These are phyloP conservation scores for Immersiella caudata DNA, from an alignment of 495 filamentous ascomycete genomes.

Conservation along the genomic window DNA sequence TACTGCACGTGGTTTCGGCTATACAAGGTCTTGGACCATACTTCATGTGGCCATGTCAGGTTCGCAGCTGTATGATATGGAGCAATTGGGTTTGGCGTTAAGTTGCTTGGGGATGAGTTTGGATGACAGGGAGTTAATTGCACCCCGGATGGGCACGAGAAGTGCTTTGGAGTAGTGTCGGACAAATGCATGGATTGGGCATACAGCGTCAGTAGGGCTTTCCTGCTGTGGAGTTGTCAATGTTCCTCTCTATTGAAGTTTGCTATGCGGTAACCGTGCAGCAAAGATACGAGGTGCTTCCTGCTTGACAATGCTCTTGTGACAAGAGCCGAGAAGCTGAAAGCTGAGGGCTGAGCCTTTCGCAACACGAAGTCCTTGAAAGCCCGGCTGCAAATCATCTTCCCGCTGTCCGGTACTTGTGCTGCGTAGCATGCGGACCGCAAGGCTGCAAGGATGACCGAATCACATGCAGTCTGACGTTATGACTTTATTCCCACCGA, in stretches of 20 bases:
- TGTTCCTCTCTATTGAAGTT: not conserved
- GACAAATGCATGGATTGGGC: not conserved
- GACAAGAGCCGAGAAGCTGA: not conserved
- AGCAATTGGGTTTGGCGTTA: not conserved
- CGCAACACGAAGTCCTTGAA: not conserved
- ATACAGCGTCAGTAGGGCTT: conserved; percentile 3
- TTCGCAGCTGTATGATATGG: not conserved
- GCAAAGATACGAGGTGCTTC: not conserved
- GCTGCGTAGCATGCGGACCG: not conserved
- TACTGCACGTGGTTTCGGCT: not conserved
- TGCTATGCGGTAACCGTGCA: not conserved
- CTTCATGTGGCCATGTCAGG: not conserved
- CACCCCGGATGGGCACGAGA: not conserved
- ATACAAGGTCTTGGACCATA: not conserved
- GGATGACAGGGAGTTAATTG: not conserved
- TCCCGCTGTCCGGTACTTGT: not conserved
- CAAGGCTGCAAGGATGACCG: conserved; percentile 12
- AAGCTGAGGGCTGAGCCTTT: not conserved
- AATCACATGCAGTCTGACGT: conserved; percentile 25
- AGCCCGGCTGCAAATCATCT: not conserved
- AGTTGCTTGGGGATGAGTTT: not conserved
- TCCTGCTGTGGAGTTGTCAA: conserved; percentile 4
- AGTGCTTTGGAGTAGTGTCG: not conserved
- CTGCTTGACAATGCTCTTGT: not conserved
- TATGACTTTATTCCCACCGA: not conserved